A percentile compares a stretch with the other conserved stretches of the same genome.
Evolutionary conservation across 2,329 filamentous ascomycete genomes (phyloP).

Genomic region (Gyromitra esculenta): DNA sequence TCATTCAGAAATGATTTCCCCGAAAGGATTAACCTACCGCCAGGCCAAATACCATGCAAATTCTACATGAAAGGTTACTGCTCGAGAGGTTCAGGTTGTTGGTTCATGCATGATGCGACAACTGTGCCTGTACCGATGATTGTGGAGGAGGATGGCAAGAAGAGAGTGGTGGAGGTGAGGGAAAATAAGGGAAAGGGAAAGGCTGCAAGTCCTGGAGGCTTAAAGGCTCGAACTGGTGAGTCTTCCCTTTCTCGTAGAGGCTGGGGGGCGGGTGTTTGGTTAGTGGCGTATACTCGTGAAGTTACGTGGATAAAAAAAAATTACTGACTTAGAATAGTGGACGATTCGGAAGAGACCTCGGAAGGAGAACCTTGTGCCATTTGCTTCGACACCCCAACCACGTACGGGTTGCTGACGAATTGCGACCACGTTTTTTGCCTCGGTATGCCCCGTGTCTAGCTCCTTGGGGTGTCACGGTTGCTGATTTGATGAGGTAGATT

Average conservation of each 20-base stretch:
- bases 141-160: conserved; percentile 44
- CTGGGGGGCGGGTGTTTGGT: conserved; percentile 28
- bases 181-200: conserved; percentile 39
- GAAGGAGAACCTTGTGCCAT: conserved; percentile 56
- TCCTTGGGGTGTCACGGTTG: not conserved
- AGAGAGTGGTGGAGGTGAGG: conserved; percentile 28
- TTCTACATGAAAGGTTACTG: conserved; percentile 55
- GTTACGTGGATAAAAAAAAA: not conserved
- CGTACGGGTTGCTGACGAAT: conserved; percentile 57
- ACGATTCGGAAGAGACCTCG: conserved; percentile 1
- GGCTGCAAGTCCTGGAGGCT: conserved; percentile 23
- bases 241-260: conserved; percentile 38
- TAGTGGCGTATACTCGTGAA: conserved; percentile 29
- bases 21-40: conserved; percentile 42
- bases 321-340: conserved; percentile 16
- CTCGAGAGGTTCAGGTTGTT: conserved; percentile 51
- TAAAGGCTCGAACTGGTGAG: conserved; percentile 45
- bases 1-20: not conserved
- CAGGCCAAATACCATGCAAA: conserved; percentile 47
- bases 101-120: conserved; percentile 51
- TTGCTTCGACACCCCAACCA: conserved; percentile 57
- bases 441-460: conserved; percentile 51
- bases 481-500: conserved; percentile 53
- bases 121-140: conserved; percentile 40
- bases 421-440: conserved; percentile 59